Evolutionary conservation across 2,329 filamentous ascomycete species (phyloP).

Genomic region (Nemania sp.): DNA sequence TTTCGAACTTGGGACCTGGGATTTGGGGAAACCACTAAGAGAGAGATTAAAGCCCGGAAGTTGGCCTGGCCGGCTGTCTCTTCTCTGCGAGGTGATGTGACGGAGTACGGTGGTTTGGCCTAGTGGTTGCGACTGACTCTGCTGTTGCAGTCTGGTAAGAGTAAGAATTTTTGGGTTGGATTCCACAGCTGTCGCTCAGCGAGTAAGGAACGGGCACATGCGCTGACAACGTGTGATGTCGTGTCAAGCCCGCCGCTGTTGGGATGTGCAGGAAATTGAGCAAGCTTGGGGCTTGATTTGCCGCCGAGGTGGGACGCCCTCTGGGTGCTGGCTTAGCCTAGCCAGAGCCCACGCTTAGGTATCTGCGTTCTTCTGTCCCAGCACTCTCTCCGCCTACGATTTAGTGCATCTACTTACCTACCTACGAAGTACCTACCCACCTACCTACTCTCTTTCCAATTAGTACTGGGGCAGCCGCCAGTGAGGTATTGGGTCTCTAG

Average conservation of each 20-base stretch:
- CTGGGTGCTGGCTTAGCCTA: neutral
- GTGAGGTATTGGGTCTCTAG: too few relatives aligned
- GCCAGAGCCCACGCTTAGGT: too few relatives aligned
- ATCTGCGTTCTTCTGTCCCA: too few relatives aligned
- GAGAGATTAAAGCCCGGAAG: too few relatives aligned
- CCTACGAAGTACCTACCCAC: neutral
- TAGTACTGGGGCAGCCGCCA: too few relatives aligned
- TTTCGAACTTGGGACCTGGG: too few relatives aligned
- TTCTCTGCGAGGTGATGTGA: too few relatives aligned
- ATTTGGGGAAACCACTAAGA: too few relatives aligned
- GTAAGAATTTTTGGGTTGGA: slow-evolving; percentile 17
- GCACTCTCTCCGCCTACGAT: too few relatives aligned
- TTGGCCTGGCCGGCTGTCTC: too few relatives aligned
- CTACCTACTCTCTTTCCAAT: too few relatives aligned
- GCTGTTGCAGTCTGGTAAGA: neutral
- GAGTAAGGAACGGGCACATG: slow-evolving; percentile 29
- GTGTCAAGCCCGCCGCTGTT: slow-evolving; percentile 22
- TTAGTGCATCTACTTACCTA: neutral
- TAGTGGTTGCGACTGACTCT: neutral
- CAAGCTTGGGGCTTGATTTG: slow-evolving; percentile 22
- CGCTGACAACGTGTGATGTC: slow-evolving; percentile 27
- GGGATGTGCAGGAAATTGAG: slow-evolving; percentile 22
- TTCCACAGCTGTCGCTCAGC: slow-evolving; percentile 22
- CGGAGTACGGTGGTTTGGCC: neutral
- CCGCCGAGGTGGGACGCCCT: slow-evolving; percentile 6